Evolutionary conservation across 306 rosid species (phyloP), one percentile per base, ranked within the genome.

Genomic region (Trifolium fragiferum): DNA sequence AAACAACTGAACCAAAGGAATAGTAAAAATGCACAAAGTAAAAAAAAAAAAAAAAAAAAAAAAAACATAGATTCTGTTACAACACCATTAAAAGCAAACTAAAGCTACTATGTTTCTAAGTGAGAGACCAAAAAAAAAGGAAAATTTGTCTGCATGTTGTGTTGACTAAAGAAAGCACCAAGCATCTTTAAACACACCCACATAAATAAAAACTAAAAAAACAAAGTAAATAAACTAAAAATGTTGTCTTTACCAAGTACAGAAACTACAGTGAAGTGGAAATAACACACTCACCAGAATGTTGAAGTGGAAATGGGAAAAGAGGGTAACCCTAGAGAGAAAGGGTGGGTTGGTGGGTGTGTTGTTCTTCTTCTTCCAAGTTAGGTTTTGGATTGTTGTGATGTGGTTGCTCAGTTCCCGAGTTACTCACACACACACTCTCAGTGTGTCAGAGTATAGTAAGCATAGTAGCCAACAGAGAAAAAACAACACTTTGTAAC

Each of bases 401-500:
- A 49, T n/a, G 20, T 49, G 20, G 3, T 7, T 6, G 51, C 90
- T 77, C 89, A 67, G 61, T 79, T 84, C 83, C 86, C 91, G 78
- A 85, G 87, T 77, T 58, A 25, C 35, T 12, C 9, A 30, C 33
- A 30, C 40, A 35, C 9, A 7, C 40, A 37, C 40, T 4, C 13
- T 20, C 79, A 67, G 60, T 55, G 46, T 20, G 67, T 62, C 21
- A 65, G 70, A 5, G 30, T 19, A 3, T 20, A 19, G 33, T 60
- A 60, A 60, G 12, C 41, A 30, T 27, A 37, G 50, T 8, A 37
- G 27, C 66, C 38, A 58, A 58, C 64, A 21, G 4, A 4, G 58
- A 10, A 61, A 61, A 61, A 61, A 15, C 20, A 32, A 30, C 40
- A 37, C 15, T 38, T 65, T 23, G 63, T 16, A 57, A 57, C 32